These are phyloP conservation scores for Aureobasidium melanogenum DNA, from an alignment of 2,329 filamentous ascomycete species.

Conservation along the genomic window DNA sequence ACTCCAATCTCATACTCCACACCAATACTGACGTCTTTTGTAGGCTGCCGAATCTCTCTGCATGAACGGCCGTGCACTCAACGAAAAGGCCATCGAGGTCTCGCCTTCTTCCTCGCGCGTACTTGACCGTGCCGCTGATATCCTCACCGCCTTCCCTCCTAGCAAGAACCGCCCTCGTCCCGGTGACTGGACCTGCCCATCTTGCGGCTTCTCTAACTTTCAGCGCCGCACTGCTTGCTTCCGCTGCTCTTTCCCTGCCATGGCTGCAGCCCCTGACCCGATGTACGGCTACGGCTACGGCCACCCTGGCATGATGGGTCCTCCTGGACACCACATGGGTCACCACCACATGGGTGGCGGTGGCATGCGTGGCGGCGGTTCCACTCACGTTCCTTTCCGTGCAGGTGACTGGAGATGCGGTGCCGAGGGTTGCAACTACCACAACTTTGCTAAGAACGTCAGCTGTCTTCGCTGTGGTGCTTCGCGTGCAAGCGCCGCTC, in stretches of 20 bases:
- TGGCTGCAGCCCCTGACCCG: constrained; percentile 66
- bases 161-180: constrained; percentile 97
- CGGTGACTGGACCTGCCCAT: constrained; percentile 98
- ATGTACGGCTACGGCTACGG: constrained; percentile 48
- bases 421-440: constrained; percentile 92
- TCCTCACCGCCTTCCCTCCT: constrained; percentile 92
- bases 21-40: constrained; percentile 9
- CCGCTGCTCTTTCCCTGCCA: constrained; percentile 97
- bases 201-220: constrained; percentile 98
- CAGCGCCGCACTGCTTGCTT: constrained; percentile 97
- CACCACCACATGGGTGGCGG: constrained; percentile 25
- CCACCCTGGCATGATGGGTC: constrained; percentile 72
- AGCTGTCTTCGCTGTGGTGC: constrained; percentile 94
- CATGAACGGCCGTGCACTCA: constrained; percentile 97
- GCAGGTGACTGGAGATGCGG: constrained; percentile 99
- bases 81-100: constrained; percentile 98
- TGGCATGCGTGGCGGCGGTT: constrained; percentile 56
- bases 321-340: constrained; percentile 29
- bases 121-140: constrained; percentile 88
- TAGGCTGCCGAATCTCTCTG: constrained; percentile 95
- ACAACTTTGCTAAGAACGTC: constrained; percentile 99
- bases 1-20: neutral
- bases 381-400: constrained; percentile 81
- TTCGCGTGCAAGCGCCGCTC: constrained; percentile 83
- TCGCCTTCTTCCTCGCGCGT: constrained; percentile 96